phyloP scores from a whole-genome alignment of 176 grass and related monocot genomes.

The Ensete ventricosum region DNA sequence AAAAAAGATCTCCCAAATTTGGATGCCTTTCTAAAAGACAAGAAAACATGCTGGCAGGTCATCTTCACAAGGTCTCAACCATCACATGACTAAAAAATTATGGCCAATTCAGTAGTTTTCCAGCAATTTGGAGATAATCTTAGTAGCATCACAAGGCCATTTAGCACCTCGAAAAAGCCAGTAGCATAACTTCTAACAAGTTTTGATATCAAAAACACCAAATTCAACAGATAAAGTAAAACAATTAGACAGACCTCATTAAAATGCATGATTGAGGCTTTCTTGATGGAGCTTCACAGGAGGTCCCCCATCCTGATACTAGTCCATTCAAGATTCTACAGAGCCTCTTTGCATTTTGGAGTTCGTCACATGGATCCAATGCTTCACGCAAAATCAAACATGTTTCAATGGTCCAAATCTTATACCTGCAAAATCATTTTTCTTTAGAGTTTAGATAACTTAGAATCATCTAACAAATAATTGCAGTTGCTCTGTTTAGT shows the following conservation, averaged over 20 bases:
- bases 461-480: neutral
- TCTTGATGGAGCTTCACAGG: constrained; percentile 98
- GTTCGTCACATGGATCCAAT: constrained; percentile 92
- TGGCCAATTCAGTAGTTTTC: neutral
- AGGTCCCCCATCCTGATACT: constrained; percentile 96
- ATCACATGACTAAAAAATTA: neutral
- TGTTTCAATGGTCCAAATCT: constrained; percentile 7
- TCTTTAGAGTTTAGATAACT: constrained; percentile 6
- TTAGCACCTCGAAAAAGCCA: neutral
- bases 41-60: neutral
- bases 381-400: constrained; percentile 54
- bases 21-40: neutral
- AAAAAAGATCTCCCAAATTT: neutral
- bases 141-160: neutral
- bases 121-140: neutral
- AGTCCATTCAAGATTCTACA: constrained; percentile 64
- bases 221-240: constrained; percentile 7
- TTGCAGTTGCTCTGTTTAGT: neutral
- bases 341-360: constrained; percentile 82
- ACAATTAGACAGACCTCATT: constrained; percentile 38
- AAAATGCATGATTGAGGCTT: constrained; percentile 54
- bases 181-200: neutral
- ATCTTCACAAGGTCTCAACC: neutral
- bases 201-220: neutral
- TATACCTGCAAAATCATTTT: constrained; percentile 46